phyloP scores from a whole-genome alignment of 495 filamentous ascomycete species.

The Terfezia claveryi region DNA sequence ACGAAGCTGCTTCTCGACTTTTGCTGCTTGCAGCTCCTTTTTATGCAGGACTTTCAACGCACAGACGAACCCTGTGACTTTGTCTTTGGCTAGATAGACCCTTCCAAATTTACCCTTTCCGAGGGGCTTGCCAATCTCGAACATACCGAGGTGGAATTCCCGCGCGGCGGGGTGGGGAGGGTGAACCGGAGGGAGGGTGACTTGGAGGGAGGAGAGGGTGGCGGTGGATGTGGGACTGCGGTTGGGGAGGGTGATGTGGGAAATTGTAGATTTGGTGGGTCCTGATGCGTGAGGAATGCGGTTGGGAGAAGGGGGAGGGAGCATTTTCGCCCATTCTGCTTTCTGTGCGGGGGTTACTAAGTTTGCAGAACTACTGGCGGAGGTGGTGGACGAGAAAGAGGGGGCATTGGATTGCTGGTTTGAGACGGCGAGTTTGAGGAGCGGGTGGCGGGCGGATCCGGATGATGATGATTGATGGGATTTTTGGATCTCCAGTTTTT shows the following conservation, averaged over 20 bases:
- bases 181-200: constrained; percentile 30
- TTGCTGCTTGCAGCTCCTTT: constrained; percentile 70
- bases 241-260: background rate
- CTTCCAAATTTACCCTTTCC: constrained; percentile 96
- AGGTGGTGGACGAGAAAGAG: constrained; percentile 19
- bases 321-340: constrained; percentile 1
- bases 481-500: constrained; percentile 21
- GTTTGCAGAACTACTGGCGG: background rate
- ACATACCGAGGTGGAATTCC: constrained; percentile 90
- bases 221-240: constrained; percentile 27
- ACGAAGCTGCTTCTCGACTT: constrained; percentile 90
- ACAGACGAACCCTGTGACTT: constrained; percentile 76
- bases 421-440: constrained; percentile 65
- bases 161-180: constrained; percentile 34
- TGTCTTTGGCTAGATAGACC: constrained; percentile 85
- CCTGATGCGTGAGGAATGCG: constrained; percentile 2
- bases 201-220: constrained; percentile 29
- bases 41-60: constrained; percentile 95
- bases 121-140: constrained; percentile 87
- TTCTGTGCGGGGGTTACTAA: background rate
- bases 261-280: constrained; percentile 3
- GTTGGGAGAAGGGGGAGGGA: constrained; percentile 1
- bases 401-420: constrained; percentile 25
- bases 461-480: background rate
- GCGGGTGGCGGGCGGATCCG: constrained; percentile 16